These are phyloP conservation scores for Friedmanniomyces endolithicus DNA, from an alignment of 495 filamentous ascomycete species.

Conservation along the genomic window DNA sequence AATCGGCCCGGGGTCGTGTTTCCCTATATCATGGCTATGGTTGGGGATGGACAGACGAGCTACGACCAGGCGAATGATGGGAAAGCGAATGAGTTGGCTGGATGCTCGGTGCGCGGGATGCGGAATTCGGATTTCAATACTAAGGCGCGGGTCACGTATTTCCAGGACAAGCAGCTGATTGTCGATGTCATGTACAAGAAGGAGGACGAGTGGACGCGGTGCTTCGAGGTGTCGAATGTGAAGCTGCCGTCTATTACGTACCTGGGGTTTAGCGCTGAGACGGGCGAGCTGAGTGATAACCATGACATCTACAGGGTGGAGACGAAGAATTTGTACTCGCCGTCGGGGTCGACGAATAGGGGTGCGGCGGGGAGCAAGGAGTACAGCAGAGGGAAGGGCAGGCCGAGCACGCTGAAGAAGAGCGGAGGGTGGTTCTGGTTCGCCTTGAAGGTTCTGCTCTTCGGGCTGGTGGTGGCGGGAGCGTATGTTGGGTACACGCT, in stretches of 20 bases:
- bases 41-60: constrained; percentile 74
- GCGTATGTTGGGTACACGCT: constrained; percentile 75
- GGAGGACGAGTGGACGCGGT: constrained; percentile 76
- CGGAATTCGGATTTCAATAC: constrained; percentile 66
- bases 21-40: constrained; percentile 98
- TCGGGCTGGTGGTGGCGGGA: constrained; percentile 55
- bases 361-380: constrained; percentile 24
- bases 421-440: constrained; percentile 83
- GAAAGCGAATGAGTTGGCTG: constrained; percentile 81
- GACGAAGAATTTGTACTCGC: constrained; percentile 72
- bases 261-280: constrained; percentile 90
- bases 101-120: constrained; percentile 89
- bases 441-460: constrained; percentile 70
- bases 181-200: constrained; percentile 89
- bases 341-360: constrained; percentile 35
- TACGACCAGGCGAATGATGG: constrained; percentile 96
- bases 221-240: constrained; percentile 60
- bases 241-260: constrained; percentile 84
- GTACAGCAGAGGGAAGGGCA: constrained; percentile 29
- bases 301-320: constrained; percentile 89
- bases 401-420: constrained; percentile 8
- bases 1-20: constrained; percentile 91
- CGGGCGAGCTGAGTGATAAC: constrained; percentile 92
- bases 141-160: constrained; percentile 82
- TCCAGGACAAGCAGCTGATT: constrained; percentile 85